phyloP scores from a whole-genome alignment of 2,329 filamentous ascomycete species.

The Fusarium sp. region DNA sequence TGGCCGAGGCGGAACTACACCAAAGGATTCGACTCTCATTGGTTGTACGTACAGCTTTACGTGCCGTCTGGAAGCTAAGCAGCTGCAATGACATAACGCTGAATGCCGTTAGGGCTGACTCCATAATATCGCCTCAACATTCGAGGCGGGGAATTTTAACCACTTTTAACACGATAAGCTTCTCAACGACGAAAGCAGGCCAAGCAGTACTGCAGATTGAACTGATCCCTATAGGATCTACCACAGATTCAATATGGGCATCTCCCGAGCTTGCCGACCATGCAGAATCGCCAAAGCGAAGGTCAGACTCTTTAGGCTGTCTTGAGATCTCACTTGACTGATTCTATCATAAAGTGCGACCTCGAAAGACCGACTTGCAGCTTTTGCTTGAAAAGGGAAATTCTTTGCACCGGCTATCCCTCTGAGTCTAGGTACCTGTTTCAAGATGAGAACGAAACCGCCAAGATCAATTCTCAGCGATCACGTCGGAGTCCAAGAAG shows the following conservation, averaged over 20 bases:
- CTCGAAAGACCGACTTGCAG: not conserved
- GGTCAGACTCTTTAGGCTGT: not conserved
- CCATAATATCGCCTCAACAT: too few species aligned
- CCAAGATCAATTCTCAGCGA: not conserved
- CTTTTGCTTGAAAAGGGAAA: not conserved
- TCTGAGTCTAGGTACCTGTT: not conserved
- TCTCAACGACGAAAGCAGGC: too few species aligned
- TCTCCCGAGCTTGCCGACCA: not conserved
- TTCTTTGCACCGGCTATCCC: not conserved
- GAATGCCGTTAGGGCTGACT: too few species aligned
- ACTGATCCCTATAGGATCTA: too few species aligned
- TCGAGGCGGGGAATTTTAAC: too few species aligned
- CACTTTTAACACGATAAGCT: too few species aligned
- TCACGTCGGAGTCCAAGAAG: not conserved
- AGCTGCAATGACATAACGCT: too few species aligned
- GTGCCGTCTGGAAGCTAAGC: too few species aligned
- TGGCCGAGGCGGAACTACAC: too few species aligned
- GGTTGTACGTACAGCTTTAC: too few species aligned
- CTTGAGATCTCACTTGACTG: not conserved
- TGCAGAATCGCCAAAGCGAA: not conserved
- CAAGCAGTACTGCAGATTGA: too few species aligned
- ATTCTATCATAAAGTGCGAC: not conserved
- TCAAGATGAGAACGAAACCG: not conserved
- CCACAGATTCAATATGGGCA: not conserved
- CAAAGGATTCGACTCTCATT: too few species aligned